Percentiles rank a stretch among this genome's conserved stretches.
phyloP scores from a whole-genome alignment of 345 rosid species.

The Heritiera fomes region DNA sequence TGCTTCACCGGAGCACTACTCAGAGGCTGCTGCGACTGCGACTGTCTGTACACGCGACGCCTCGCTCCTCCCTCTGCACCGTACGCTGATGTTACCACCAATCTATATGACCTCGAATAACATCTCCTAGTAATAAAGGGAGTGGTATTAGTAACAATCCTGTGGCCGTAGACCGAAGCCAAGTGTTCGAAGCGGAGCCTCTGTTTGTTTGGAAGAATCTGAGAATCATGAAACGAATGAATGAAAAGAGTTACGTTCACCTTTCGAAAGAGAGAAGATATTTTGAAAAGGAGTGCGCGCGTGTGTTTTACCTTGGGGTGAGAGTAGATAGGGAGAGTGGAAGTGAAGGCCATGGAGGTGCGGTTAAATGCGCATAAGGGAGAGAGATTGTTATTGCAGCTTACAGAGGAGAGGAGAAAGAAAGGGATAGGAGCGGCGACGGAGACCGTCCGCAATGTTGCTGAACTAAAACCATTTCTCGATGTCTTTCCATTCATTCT shows the following conservation, averaged over 20 bases:
- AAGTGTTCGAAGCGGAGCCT: slow-evolving; percentile 27
- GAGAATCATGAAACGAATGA: not conserved
- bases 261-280: not conserved
- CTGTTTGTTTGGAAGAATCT: slow-evolving; percentile 20
- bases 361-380: slow-evolving; percentile 39
- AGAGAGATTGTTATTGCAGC: slow-evolving; percentile 11
- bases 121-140: slow-evolving; percentile 29
- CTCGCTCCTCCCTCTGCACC: slow-evolving; percentile 38
- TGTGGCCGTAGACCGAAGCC: slow-evolving; percentile 24
- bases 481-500: no score
- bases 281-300: not conserved
- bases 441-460: no score
- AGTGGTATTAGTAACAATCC: slow-evolving; percentile 30
- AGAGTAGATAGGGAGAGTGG: slow-evolving; percentile 36
- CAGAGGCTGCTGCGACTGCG: slow-evolving; percentile 42
- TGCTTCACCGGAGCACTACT: slow-evolving; percentile 53
- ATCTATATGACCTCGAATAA: slow-evolving; percentile 38
- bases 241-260: not conserved
- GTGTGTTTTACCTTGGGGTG: slow-evolving; percentile 9
- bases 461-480: no score
- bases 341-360: slow-evolving; percentile 54
- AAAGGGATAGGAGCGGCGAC: slow-evolving; percentile 4
- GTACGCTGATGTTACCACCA: slow-evolving; percentile 51
- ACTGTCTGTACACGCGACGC: slow-evolving; percentile 63
- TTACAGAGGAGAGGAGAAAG: not conserved